Evolutionary conservation across 108 stramenopile species (phyloP).

Genomic region (Pseudonitzschia pungens): DNA sequence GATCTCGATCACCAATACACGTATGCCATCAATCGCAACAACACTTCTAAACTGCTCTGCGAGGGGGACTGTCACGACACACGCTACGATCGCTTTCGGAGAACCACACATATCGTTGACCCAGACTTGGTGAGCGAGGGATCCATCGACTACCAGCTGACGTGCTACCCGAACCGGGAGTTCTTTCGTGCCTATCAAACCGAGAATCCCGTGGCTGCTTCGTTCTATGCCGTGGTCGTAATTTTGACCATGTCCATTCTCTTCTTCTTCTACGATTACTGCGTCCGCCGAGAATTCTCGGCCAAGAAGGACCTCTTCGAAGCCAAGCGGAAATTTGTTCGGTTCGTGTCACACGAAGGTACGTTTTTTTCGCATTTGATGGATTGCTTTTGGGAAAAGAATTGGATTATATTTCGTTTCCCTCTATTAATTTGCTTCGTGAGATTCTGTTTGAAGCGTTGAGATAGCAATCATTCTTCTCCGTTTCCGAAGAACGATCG

Average conservation of each 20-base stretch:
- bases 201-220: constrained; percentile 37
- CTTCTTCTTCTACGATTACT: constrained; percentile 55
- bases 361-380: not conserved
- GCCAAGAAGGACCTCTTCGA: constrained; percentile 37
- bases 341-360: constrained; percentile 49
- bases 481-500: too few relatives aligned
- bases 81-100: constrained; percentile 4
- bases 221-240: constrained; percentile 35
- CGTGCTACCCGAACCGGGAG: constrained; percentile 37
- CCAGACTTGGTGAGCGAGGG: not conserved
- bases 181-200: constrained; percentile 33
- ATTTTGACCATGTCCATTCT: constrained; percentile 35
- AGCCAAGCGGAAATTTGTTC: constrained; percentile 47
- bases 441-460: too few relatives aligned
- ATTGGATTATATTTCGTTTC: too few relatives aligned
- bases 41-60: constrained; percentile 7
- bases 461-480: too few relatives aligned
- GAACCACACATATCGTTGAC: constrained; percentile 6
- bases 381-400: too few relatives aligned
- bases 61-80: constrained; percentile 39
- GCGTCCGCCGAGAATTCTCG: constrained; percentile 44
- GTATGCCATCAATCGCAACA: constrained; percentile 20
- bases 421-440: too few relatives aligned
- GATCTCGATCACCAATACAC: constrained; percentile 18
- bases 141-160: constrained; percentile 14